phyloP scores from a whole-genome alignment of 2,329 filamentous ascomycete genomes.

The Calonectria hawksworthii region DNA sequence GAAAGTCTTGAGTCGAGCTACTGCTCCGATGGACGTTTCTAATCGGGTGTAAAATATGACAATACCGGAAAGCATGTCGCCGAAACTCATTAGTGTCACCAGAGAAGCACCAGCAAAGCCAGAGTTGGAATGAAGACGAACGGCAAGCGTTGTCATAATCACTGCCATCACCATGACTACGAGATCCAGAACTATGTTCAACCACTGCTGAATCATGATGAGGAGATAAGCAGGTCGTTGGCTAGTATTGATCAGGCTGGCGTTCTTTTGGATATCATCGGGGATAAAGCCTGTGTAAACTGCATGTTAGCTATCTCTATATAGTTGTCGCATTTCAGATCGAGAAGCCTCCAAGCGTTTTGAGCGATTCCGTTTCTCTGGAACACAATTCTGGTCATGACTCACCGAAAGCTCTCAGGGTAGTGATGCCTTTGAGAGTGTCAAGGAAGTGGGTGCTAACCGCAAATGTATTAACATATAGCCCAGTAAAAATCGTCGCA shows the following conservation, averaged over 20 bases:
- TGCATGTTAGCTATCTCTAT: background rate
- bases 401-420: constrained; percentile 70
- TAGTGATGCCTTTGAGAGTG: constrained; percentile 65
- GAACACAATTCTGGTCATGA: no score
- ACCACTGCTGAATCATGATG: constrained; percentile 70
- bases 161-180: constrained; percentile 65
- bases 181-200: constrained; percentile 64
- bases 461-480: background rate
- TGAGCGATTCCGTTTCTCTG: no score
- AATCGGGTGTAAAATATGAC: constrained; percentile 52
- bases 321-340: background rate
- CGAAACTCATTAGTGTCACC: constrained; percentile 54
- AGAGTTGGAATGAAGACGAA: constrained; percentile 54
- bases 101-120: constrained; percentile 57
- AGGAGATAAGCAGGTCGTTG: constrained; percentile 71
- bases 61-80: constrained; percentile 42
- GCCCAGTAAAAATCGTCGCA: accelerated
- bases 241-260: constrained; percentile 61
- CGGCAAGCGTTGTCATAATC: constrained; percentile 62
- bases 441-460: constrained; percentile 63
- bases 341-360: background rate
- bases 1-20: constrained; percentile 37
- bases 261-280: constrained; percentile 10
- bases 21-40: constrained; percentile 48
- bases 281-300: background rate